A percentile compares a stretch with the other conserved stretches of the same genome.
These are phyloP conservation scores for Chrysoporthe cubensis DNA, from an alignment of 2,329 filamentous ascomycete species.

Conservation along the genomic window DNA sequence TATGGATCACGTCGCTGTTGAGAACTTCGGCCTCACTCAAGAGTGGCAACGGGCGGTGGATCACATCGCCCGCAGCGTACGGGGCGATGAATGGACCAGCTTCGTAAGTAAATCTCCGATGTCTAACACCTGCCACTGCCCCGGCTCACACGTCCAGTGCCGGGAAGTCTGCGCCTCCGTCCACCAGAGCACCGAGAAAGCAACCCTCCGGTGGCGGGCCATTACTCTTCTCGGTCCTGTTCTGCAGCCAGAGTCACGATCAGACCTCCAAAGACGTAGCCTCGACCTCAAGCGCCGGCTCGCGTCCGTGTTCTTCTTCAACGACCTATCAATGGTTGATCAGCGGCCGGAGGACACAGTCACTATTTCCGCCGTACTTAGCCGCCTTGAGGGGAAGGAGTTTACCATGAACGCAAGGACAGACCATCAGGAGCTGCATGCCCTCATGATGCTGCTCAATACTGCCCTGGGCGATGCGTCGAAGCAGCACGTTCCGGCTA, in stretches of 20 bases:
- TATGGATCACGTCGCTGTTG: slow-evolving; percentile 54
- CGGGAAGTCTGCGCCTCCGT: slow-evolving; percentile 52
- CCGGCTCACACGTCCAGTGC: slow-evolving; percentile 45
- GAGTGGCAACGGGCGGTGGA: slow-evolving; percentile 48
- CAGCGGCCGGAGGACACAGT: slow-evolving; percentile 47
- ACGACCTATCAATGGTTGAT: slow-evolving; percentile 48
- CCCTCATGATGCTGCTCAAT: slow-evolving; percentile 71
- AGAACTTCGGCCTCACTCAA: slow-evolving; percentile 46
- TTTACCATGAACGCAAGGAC: slow-evolving; percentile 60
- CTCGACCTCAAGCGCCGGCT: slow-evolving; percentile 69
- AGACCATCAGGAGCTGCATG: slow-evolving; percentile 70
- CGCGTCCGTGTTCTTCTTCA: slow-evolving; percentile 66
- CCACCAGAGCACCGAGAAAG: slow-evolving; percentile 49
- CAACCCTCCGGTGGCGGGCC: slow-evolving; percentile 59
- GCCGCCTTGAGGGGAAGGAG: slow-evolving; percentile 50
- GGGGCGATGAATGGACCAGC: slow-evolving; percentile 39
- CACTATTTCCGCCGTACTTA: slow-evolving; percentile 47
- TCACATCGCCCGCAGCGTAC: slow-evolving; percentile 48
- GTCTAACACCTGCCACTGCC: slow-evolving; percentile 37
- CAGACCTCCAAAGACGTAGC: slow-evolving; percentile 36
- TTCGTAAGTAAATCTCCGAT: slow-evolving; percentile 39
- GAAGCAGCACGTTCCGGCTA: slow-evolving; percentile 30
- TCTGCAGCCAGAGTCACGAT: slow-evolving; percentile 35
- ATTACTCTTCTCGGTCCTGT: slow-evolving; percentile 62
- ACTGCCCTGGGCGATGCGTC: slow-evolving; percentile 70